A percentile compares a stretch with the other conserved stretches of the same genome.
These are phyloP conservation scores for Themeda triandra DNA, from an alignment of 176 grass and related monocot genomes.

Conservation along the genomic window DNA sequence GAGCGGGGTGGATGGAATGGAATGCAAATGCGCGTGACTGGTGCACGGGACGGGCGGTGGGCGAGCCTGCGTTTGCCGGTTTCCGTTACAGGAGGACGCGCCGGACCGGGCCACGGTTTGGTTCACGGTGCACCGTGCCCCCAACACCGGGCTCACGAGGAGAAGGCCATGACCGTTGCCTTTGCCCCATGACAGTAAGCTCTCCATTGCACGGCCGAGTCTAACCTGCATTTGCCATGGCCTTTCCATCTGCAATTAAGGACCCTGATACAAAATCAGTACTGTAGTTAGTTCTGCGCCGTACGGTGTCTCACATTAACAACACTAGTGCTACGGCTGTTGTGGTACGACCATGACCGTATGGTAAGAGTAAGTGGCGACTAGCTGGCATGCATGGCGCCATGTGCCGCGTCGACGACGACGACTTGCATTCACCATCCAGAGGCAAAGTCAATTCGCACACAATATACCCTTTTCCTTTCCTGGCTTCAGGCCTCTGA, in stretches of 20 bases:
- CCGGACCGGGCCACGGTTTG: not conserved
- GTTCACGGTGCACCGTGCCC: not conserved
- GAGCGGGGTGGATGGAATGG: fast-evolving
- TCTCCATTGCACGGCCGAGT: no score
- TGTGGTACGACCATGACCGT: not conserved
- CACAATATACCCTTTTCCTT: not conserved
- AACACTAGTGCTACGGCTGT: not conserved
- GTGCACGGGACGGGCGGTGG: not conserved
- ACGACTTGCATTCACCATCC: not conserved
- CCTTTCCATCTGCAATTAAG: no score
- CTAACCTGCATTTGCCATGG: no score
- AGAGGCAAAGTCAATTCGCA: not conserved
- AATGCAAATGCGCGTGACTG: not conserved
- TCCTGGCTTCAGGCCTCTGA: not conserved
- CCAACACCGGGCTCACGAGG: not conserved
- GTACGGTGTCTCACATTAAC: not conserved
- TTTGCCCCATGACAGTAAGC: no score
- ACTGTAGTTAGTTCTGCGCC: no score
- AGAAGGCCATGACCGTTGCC: no score
- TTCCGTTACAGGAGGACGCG: not conserved
- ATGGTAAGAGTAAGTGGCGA: not conserved
- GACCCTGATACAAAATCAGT: no score
- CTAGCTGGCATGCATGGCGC: not conserved
- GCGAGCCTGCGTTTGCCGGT: not conserved
- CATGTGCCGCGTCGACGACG: not conserved